phyloP scores from a whole-genome alignment of 495 filamentous ascomycete genomes.

The Sordaria brevicollis region DNA sequence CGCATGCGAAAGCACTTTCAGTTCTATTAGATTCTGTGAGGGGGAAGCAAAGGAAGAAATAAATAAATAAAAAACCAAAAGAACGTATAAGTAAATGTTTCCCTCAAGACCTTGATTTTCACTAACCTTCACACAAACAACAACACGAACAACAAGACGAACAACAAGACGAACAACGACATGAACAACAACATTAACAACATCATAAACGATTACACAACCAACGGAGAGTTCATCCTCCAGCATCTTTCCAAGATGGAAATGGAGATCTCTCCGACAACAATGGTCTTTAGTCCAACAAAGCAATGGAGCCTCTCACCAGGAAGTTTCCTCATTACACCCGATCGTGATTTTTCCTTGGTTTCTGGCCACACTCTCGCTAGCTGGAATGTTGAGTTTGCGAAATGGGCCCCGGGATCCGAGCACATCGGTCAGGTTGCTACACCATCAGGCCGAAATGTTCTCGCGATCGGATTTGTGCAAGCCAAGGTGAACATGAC shows the following conservation, averaged over 20 bases:
- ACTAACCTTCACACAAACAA: background rate
- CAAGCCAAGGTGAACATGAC: background rate
- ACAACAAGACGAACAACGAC: background rate
- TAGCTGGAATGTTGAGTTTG: background rate
- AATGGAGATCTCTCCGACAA: no score
- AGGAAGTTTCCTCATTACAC: background rate
- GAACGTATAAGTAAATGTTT: no score
- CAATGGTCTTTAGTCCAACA: no score
- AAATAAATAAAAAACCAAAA: no score
- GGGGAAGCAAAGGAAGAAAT: no score
- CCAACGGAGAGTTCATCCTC: no score
- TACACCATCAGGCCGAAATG: background rate
- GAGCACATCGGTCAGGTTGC: background rate
- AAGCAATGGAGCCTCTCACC: no score
- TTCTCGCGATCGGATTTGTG: background rate
- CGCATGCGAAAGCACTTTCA: no score
- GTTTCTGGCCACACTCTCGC: background rate
- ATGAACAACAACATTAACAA: background rate
- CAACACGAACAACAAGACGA: background rate
- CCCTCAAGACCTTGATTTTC: no score
- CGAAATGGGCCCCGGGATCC: background rate
- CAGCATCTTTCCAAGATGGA: no score
- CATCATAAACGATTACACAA: no score
- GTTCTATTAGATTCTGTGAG: no score
- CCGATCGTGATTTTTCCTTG: background rate